These are phyloP conservation scores for Lasiosphaeria hispida DNA, from an alignment of 495 filamentous ascomycete genomes.

Conservation along the genomic window DNA sequence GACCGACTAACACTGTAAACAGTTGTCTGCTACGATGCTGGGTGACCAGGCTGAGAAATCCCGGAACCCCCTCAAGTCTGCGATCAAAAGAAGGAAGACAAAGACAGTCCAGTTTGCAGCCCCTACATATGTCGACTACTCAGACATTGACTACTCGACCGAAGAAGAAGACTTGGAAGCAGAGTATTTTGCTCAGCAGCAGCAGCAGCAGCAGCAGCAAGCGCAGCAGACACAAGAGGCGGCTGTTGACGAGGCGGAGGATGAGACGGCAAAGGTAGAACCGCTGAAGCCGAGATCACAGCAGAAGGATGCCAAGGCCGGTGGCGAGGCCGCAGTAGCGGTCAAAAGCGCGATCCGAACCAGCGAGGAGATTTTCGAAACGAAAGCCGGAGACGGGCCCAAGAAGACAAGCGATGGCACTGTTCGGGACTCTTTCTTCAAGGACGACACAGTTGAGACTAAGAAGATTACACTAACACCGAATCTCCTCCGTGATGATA, in stretches of 20 bases:
- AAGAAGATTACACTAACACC: conserved; percentile 97
- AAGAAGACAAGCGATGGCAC: conserved; percentile 79
- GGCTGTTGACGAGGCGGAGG: conserved; percentile 35
- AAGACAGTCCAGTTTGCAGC: conserved; percentile 88
- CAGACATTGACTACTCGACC: conserved; percentile 82
- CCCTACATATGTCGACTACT: conserved; percentile 86
- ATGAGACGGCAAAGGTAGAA: conserved; percentile 50
- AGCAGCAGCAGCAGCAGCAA: conserved; percentile 36
- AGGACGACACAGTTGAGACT: conserved; percentile 89
- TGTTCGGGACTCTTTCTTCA: conserved; percentile 91
- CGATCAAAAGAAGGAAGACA: conserved; percentile 79
- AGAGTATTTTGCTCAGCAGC: conserved; percentile 32
- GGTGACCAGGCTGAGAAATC: conserved; percentile 86
- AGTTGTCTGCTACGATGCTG: conserved; percentile 93
- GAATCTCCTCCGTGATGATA: conserved; percentile 87
- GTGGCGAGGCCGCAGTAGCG: conserved; percentile 28
- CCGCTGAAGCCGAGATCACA: conserved; percentile 42
- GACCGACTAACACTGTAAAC: neutral
- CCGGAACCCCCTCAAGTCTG: conserved; percentile 85
- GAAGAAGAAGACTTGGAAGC: conserved; percentile 71
- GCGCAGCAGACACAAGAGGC: conserved; percentile 30
- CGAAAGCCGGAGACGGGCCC: conserved; percentile 44
- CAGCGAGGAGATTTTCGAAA: conserved; percentile 69
- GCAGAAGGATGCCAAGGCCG: conserved; percentile 44
- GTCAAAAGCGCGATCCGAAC: conserved; percentile 29